Evolutionary conservation across 306 rosid species (phyloP).

Genomic region (Pyrus betulifolia): DNA sequence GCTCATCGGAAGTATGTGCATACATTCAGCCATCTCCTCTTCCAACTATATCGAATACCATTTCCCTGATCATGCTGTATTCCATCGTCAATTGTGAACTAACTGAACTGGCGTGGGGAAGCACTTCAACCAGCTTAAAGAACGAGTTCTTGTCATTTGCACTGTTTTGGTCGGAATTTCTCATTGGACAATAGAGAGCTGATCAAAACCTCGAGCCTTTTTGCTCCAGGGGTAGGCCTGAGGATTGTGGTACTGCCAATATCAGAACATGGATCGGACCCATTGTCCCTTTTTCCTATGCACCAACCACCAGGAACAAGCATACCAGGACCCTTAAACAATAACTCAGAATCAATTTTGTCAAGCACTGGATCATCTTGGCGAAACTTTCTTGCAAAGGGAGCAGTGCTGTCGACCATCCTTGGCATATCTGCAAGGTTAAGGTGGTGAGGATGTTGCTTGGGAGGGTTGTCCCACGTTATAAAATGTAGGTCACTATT

Average conservation of each 20-base stretch:
- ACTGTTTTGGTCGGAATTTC: constrained; percentile 77
- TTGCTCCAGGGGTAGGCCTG: constrained; percentile 73
- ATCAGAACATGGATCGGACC: constrained; percentile 73
- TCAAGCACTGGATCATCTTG: constrained; percentile 74
- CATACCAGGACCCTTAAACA: constrained; percentile 57
- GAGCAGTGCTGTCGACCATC: constrained; percentile 77
- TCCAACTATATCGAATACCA: constrained; percentile 13
- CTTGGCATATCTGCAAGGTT: constrained; percentile 48
- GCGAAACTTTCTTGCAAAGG: constrained; percentile 86
- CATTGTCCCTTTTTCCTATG: constrained; percentile 69
- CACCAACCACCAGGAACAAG: constrained; percentile 97
- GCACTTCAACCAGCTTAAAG: constrained; percentile 23
- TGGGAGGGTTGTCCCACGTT: constrained; percentile 99
- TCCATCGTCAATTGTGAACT: constrained; percentile 26
- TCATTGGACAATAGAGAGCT: constrained; percentile 58
- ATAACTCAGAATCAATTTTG: constrained; percentile 61
- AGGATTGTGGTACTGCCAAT: constrained; percentile 50
- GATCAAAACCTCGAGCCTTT: constrained; percentile 64
- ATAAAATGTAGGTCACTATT: constrained; percentile 88
- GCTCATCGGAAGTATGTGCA: constrained; percentile 22
- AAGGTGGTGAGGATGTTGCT: constrained; percentile 98
- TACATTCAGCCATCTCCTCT: constrained; percentile 28
- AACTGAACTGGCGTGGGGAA: constrained; percentile 21
- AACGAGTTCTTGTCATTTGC: constrained; percentile 42
- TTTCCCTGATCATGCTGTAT: constrained; percentile 27